Evolutionary conservation across 306 rosid species (phyloP).

Genomic region (Cicer pinnatifidum): DNA sequence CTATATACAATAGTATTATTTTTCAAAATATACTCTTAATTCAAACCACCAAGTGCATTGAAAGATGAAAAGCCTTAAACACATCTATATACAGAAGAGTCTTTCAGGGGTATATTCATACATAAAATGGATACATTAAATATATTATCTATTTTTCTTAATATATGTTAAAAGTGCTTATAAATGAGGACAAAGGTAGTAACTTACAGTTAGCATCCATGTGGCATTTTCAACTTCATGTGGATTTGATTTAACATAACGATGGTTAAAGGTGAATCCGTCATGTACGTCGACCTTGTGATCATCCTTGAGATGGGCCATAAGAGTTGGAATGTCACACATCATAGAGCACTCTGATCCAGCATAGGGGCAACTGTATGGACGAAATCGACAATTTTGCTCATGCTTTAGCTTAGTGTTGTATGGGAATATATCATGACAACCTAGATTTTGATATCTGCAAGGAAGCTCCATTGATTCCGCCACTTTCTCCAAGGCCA

Average conservation of each 20-base stretch:
- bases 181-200: neutral
- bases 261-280: conserved; percentile 89
- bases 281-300: conserved; percentile 93
- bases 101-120: too few species aligned
- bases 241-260: conserved; percentile 89
- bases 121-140: too few species aligned
- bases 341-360: conserved; percentile 88
- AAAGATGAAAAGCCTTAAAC: too few species aligned
- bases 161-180: too few species aligned
- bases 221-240: conserved; percentile 92
- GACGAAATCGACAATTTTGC: conserved; percentile 79
- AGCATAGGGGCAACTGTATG: conserved; percentile 90
- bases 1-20: too few species aligned
- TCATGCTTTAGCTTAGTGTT: conserved; percentile 83
- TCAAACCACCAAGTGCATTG: too few species aligned
- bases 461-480: conserved; percentile 86
- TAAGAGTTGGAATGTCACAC: conserved; percentile 79
- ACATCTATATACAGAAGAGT: too few species aligned
- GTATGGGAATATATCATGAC: conserved; percentile 79
- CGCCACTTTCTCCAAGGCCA: conserved; percentile 94
- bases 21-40: too few species aligned
- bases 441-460: conserved; percentile 76
- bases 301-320: conserved; percentile 84
- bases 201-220: conserved; percentile 93
- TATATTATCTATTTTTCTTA: too few species aligned